Base-by-base conservation (phyloP, 2,329 filamentous ascomycete species). In the Fusarium palustre region DNA sequence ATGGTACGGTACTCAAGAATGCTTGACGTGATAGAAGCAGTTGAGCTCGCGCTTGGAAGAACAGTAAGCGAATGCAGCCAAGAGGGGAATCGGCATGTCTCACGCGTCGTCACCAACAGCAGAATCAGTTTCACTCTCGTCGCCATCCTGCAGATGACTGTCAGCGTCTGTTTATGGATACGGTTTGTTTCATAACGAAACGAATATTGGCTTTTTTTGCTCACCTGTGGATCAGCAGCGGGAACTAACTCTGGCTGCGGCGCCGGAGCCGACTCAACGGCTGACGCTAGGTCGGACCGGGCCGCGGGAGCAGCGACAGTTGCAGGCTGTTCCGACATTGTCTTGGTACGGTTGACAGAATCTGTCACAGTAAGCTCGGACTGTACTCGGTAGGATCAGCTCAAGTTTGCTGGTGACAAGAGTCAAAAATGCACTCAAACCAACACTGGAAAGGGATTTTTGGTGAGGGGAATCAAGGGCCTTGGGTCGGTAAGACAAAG, bases 1-100 rank as follows among this genome's bases (percentile, higher is more conserved):
- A 74, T 67, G 16, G 60, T 70, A 15, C 71, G 71, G 42, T 74
- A 74, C 30, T 74, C 61, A 4, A 74, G 56, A 30, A 74, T 74
- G 16, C 71, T 74, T 2, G 64, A 57, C 4, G 71, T 60, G 31
- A 74, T 68, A 3, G 71, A 74, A 12, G 71, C 71, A 18, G 71
- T 74, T 18, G 71, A 74, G 55, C 71, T 74, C 10, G 50, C 69
- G 11, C 71, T 74, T 20, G 5, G 11, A 5, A 16, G 16, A 8
- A 5, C 2, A 11, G 20, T 69, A 41, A 69, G 67, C 42, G 36
- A 36, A 20, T 38, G 24, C 16, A 42, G 15, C 30, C 24, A 34
- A 33, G 30, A 3, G 18, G 30, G 33, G 31, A 9, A 53, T 41
- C 11, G 20, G 28, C 7, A 42, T 13, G 10, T 18, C 49, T 47